These are phyloP conservation scores for Talaromyces borbonicus DNA, from an alignment of 495 filamentous ascomycete species.

Conservation along the genomic window DNA sequence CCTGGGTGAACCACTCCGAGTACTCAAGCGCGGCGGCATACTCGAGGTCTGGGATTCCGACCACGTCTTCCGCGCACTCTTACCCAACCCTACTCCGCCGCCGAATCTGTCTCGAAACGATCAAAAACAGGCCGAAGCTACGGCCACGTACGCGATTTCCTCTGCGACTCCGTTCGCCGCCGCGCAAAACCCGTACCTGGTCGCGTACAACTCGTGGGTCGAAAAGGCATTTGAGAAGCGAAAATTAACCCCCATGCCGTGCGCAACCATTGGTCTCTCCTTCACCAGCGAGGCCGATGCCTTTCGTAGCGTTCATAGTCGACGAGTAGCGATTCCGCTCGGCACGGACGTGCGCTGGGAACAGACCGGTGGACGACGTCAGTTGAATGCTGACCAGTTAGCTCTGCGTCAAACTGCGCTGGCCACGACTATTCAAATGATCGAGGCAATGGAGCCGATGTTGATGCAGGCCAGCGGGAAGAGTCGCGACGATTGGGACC, in stretches of 20 bases:
- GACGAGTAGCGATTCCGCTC: slow-evolving; percentile 75
- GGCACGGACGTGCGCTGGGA: slow-evolving; percentile 79
- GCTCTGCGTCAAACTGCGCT: slow-evolving; percentile 71
- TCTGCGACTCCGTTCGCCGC: slow-evolving; percentile 68
- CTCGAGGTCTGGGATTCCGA: slow-evolving; percentile 85
- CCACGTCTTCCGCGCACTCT: slow-evolving; percentile 63
- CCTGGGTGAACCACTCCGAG: slow-evolving; percentile 66
- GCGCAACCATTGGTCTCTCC: slow-evolving; percentile 65
- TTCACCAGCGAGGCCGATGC: slow-evolving; percentile 71
- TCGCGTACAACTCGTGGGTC: slow-evolving; percentile 77
- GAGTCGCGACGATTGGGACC: slow-evolving; percentile 84
- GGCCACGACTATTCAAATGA: slow-evolving; percentile 73
- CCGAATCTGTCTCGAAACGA: slow-evolving; percentile 44
- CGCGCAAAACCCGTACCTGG: slow-evolving; percentile 71
- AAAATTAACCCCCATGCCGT: slow-evolving; percentile 64
- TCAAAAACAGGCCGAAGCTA: slow-evolving; percentile 49
- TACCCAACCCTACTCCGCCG: slow-evolving; percentile 61
- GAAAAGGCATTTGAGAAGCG: slow-evolving; percentile 63
- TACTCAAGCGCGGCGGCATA: slow-evolving; percentile 68
- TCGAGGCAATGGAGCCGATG: slow-evolving; percentile 77
- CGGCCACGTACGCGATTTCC: slow-evolving; percentile 76
- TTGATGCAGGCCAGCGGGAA: slow-evolving; percentile 75
- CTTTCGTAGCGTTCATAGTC: slow-evolving; percentile 58
- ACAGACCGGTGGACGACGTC: slow-evolving; percentile 34
- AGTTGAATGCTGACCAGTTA: slow-evolving; percentile 59